These are phyloP conservation scores for Kazachstania martiniae DNA, from an alignment of 805 yeast species.

Conservation along the genomic window DNA sequence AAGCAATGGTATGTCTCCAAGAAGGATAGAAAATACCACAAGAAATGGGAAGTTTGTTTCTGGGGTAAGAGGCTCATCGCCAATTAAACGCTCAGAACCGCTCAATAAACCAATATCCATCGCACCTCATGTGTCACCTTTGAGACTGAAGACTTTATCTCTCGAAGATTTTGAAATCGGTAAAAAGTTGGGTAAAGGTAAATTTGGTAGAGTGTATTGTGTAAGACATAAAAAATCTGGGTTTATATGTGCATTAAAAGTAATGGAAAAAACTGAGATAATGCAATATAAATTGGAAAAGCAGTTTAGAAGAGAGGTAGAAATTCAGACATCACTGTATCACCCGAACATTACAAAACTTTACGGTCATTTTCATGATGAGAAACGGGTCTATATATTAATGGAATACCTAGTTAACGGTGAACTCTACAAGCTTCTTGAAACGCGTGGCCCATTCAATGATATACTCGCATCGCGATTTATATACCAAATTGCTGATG, in stretches of 20 bases:
- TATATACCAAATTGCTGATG: conserved; percentile 73
- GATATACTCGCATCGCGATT: conserved; percentile 69
- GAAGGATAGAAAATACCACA: not conserved
- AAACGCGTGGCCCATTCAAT: conserved; percentile 55
- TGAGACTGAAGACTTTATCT: conserved; percentile 7
- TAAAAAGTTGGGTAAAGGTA: conserved; percentile 80
- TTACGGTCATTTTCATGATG: conserved; percentile 79
- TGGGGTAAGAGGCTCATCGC: too few relatives aligned
- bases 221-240: conserved; percentile 68
- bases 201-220: conserved; percentile 86
- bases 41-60: too few relatives aligned
- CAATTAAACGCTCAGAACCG: too few relatives aligned
- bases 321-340: conserved; percentile 68
- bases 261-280: conserved; percentile 77
- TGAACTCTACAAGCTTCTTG: conserved; percentile 68
- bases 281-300: conserved; percentile 65
- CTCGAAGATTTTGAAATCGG: conserved; percentile 73
- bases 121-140: conserved; percentile 1
- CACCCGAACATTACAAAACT: conserved; percentile 76
- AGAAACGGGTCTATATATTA: conserved; percentile 66
- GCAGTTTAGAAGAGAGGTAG: conserved; percentile 84
- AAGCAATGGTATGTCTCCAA: too few relatives aligned
- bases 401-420: conserved; percentile 81
- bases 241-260: conserved; percentile 80
- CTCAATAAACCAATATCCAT: too few relatives aligned